Evolutionary conservation across 2,329 filamentous ascomycete genomes (phyloP), one percentile per base, ranked within the genome.

Genomic region (Westerdykella aurantiaca): DNA sequence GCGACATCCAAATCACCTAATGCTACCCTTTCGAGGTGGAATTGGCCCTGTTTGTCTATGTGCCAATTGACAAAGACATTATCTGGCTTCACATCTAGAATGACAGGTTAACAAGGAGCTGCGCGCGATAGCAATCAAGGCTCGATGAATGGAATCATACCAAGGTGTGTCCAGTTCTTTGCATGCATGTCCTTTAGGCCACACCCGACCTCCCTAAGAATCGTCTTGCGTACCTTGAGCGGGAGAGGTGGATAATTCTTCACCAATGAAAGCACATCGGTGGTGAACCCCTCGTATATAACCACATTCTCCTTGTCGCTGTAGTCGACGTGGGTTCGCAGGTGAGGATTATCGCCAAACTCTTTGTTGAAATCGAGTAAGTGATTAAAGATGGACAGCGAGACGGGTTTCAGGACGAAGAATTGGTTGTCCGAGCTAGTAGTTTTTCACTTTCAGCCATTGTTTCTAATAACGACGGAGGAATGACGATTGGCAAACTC

Each of bases 91-190:
- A 41, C 38, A 41, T 41, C 18, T 41, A 29, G 22, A 31, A 41
- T 4, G 22, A 41, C 31, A 34, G 38, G 22, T 31, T 23, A 38
- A 38, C 6, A 38, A 31, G 6, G 11, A 33, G 7, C 25, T 12
- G 10, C 7, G 38, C 2, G 12, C 22, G 16, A 41, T 14, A 41
- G 38, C 38, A 41, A 25, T 5, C 38, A 34, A 41, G 31, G 21
- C 21, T 29, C 5, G 31, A 31, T 40, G 14, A 16, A 34, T 3
- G 13, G 10, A 13, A 42, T 7, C 31, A 37, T 44, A 39, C 42
- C 42, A 39, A 44, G 42, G 37, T 44, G 42, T 34, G 40, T 40
- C 42, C 37, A 44, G 29, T 44, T 44, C 37, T 17, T 44, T 22
- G 42, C 42, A 44, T 44, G 42, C 35, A 39, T 44, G 37, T 44